Base-by-base conservation (phyloP, 352 stramenopile species). In the Phytophthora uliginosa region DNA sequence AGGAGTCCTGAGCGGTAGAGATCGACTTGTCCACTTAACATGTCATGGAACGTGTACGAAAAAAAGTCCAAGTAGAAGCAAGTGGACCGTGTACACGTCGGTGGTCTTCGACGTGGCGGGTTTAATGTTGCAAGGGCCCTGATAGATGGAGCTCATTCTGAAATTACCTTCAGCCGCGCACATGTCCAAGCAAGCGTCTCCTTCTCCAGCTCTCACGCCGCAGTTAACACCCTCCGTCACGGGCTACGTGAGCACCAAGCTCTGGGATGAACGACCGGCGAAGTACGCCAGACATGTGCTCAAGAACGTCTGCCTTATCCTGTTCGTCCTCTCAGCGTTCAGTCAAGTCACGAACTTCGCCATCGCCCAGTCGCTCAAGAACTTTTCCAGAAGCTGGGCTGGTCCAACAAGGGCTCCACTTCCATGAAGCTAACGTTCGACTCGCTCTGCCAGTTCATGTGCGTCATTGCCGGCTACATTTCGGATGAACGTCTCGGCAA, bases 321-420 rank as follows among this genome's bases (percentile, higher is more conserved):
- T 54, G 20, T 31, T 54, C 20, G 47, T 54, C 20, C 47, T 54
- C 20, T 33, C n/a, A 2, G 47, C 4, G 20, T 53, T 53, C 8
- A 53, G n/a, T 15, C 47, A 53, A 53, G n/a, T 26, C 47, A 33
- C 47, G 18, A 54, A 31, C 76, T 90, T 84, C 34, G 71, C 73
- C n/a, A 85, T 88, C 62, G 69, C 70, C 53, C 78, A 88, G 65
- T 81, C 76, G 0, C 76, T 88, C 40, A 83, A 82, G 62, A 89
- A 88, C 69, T 90, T 90, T 87, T 89, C 71, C 59, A 81, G 57
- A 83, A 74, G 51, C 63, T 92, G 36, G 78, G 78, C 22, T 92
- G 82, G 83, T 77, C 64, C 34, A 86, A 74, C 65, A 62, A 75
- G 38, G 82, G 83, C 22, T 88, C 76, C 20, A 74, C 81, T 31